Evolutionary conservation across 108 stramenopile species (phyloP), one percentile per base, ranked within the genome.

Genomic region (Skeletonema costatum): DNA sequence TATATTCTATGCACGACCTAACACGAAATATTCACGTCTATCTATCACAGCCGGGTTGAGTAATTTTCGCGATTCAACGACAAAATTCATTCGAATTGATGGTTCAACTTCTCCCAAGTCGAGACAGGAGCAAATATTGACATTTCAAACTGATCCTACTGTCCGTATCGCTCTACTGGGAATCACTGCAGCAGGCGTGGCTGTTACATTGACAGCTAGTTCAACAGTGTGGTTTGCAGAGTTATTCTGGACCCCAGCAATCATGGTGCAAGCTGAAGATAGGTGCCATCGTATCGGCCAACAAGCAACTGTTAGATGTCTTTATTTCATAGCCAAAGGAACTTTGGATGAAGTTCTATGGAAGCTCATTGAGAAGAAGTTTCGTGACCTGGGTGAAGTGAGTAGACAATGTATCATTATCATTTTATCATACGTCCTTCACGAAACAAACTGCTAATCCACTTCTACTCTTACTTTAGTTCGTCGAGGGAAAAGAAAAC

Each of bases 241-340:
- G 77, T 86, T 99, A 14, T 98, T 97, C 71, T 97, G 97, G 97
- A 98, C 98, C 31, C 97, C 98, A 2, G 97, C 94, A 11, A 80
- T 98, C 53, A 93, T 99, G 93, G 89, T 98, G 66, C 99, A 99
- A 76, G 99, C 99, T 6, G 99, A 99, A 86, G 96, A 95, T 87
- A 82, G 92, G 36, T 91, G 93, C 39, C 99, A 99, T 81, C 96
- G 99, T 29, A 97, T 99, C 65, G 98, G 98, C 13, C 99, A 99
- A 77, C 87, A 90, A 60, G 79, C 90, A 9, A 72, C 77, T 12
- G 98, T 99, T 11, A 87, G 90, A 17, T 91, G 97, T 56, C 79
- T 95, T 21, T 98, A 98, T 79, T 91, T 98, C 41, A 87, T 98
- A 42, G 92, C 88, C 3, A 83, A 78, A 42, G 93, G 88, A 1